These are phyloP conservation scores for Saturnispora serradocipensis DNA, from an alignment of 805 yeast species.

Conservation along the genomic window DNA sequence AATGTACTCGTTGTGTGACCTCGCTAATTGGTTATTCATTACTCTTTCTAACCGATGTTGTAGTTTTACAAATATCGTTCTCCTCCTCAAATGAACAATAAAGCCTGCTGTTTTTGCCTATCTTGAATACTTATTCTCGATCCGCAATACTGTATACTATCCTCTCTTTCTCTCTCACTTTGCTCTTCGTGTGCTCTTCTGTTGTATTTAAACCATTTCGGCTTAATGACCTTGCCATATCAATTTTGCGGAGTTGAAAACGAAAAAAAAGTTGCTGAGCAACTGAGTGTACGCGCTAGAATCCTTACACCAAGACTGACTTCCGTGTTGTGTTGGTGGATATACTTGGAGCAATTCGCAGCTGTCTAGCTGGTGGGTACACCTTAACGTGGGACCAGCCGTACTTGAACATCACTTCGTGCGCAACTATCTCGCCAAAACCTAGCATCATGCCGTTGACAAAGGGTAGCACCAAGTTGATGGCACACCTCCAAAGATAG, in stretches of 20 bases:
- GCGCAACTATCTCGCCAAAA: constrained; percentile 90
- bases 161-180: background rate
- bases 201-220: background rate
- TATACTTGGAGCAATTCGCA: background rate
- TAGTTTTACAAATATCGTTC: background rate
- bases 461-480: constrained; percentile 78
- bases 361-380: constrained; percentile 10
- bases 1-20: constrained; percentile 9
- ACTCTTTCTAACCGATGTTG: no score
- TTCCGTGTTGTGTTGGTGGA: background rate
- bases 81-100: no score
- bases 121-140: no score
- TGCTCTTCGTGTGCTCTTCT: background rate
- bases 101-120: no score
- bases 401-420: constrained; percentile 75
- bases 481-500: constrained; percentile 42
- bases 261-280: background rate
- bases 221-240: constrained; percentile 4
- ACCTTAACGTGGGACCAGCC: constrained; percentile 70
- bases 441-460: constrained; percentile 93
- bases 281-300: background rate
- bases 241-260: background rate
- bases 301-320: background rate
- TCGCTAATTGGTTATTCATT: constrained; percentile 1
- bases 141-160: no score